Evolutionary conservation across 2,329 filamentous ascomycete genomes (phyloP), one percentile per base, ranked within the genome.

Genomic region (Fulvia fulva): DNA sequence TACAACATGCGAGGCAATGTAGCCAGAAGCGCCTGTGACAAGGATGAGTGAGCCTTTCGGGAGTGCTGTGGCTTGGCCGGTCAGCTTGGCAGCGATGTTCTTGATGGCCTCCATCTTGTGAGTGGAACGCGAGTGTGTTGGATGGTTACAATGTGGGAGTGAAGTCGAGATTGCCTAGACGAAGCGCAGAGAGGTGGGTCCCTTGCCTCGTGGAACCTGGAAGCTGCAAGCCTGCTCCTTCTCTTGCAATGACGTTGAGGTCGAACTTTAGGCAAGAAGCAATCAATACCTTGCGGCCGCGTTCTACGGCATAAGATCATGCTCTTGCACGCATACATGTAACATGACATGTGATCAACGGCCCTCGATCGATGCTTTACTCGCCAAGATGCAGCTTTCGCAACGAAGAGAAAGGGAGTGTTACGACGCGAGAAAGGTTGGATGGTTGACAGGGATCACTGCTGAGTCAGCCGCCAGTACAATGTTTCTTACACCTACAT

Each of bases 11-110:
- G 58, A 61, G 34, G 61, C 69, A 45, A 71, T 67, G 54, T 65
- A 69, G 14, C 69, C 68, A 19, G 64, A 68, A 23, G 64, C 68
- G 22, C 69, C 70, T 5, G 70, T 71, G 19, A 71, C 66, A 9
- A 72, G 58, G 47, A 72, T 62, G 28, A 68, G 65, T 8, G 66
- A 67, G 26, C 63, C 67, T 44, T 62, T 59, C 14, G 67, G 61
- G 1, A 71, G 53, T 25, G 59, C 62, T 2, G 58, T 53, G 12
- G 62, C 57, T 23, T 57, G 43, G 45, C 58, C 60, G 7, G 51
- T 46, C 26, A 58, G 26, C 30, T 60, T 54, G 26, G 54, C 55
- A 32, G 51, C 51, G 12, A 57, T 54, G 51, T 57, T 53, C 50
- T 57, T 60, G 51, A 57, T 45, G 19, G 54, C 49, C 5, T 60